phyloP scores from a whole-genome alignment of 768 basidiomycete species.

The Wakefieldia striispora region DNA sequence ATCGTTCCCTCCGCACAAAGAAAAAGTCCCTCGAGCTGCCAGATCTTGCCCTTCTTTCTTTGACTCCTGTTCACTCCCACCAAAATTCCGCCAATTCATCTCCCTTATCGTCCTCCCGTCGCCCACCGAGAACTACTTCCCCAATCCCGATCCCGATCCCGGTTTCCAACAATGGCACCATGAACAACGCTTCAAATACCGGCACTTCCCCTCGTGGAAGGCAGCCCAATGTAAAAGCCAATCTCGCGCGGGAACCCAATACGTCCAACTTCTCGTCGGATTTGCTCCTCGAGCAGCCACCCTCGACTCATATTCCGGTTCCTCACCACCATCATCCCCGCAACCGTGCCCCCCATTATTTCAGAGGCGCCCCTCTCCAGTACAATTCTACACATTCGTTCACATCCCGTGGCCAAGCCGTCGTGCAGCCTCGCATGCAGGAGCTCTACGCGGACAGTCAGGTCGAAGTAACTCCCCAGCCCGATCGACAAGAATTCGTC shows the following conservation, averaged over 20 bases:
- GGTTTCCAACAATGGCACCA: constrained; percentile 35
- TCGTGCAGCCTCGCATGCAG: constrained; percentile 42
- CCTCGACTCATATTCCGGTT: constrained; percentile 43
- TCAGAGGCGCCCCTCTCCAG: constrained; percentile 35
- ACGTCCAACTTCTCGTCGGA: constrained; percentile 37
- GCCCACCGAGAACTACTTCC: constrained; percentile 41
- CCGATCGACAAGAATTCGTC: constrained; percentile 40
- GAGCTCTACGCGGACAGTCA: constrained; percentile 42
- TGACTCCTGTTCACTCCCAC: constrained; percentile 41
- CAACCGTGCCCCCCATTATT: constrained; percentile 33
- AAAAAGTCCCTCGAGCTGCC: constrained; percentile 76
- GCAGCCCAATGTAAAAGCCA: constrained; percentile 30
- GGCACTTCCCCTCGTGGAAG: constrained; percentile 36
- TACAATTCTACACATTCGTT: constrained; percentile 47
- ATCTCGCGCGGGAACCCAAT: constrained; percentile 25
- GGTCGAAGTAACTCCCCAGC: constrained; percentile 28
- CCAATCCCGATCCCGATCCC: constrained; percentile 50
- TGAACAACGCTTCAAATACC: constrained; percentile 35
- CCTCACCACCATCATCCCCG: constrained; percentile 31
- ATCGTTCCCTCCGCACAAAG: constrained; percentile 62
- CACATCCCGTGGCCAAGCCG: constrained; percentile 32
- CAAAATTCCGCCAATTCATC: constrained; percentile 38
- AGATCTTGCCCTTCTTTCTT: constrained; percentile 57
- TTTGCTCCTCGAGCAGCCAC: constrained; percentile 40
- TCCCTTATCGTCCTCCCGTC: constrained; percentile 41